A percentile compares a stretch with the other conserved stretches of the same genome.
These are phyloP conservation scores for Nicotiana undulata DNA, from an alignment of 257 asterid genomes.

Conservation along the genomic window DNA sequence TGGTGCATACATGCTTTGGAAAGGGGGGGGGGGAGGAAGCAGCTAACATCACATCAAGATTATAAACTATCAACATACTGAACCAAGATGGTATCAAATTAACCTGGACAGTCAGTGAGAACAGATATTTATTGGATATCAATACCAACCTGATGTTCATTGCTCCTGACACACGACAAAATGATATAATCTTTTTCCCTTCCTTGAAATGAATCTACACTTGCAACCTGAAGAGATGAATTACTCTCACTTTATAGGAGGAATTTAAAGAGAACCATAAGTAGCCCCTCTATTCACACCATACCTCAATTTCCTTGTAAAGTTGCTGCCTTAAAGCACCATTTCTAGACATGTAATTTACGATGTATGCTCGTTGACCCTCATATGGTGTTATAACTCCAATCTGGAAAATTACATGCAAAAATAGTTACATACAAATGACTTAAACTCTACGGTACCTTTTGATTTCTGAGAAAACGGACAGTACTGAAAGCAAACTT, in stretches of 20 bases:
- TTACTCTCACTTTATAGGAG: background rate
- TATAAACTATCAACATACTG: background rate
- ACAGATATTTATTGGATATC: background rate
- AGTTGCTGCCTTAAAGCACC: conserved; percentile 95
- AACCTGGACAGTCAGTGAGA: background rate
- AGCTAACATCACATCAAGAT: background rate
- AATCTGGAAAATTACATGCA: conserved; percentile 41
- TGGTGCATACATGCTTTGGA: background rate
- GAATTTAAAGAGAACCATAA: background rate
- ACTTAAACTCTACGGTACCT: background rate
- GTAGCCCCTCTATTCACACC: background rate
- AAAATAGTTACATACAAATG: background rate
- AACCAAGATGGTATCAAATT: background rate
- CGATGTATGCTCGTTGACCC: conserved; percentile 98
- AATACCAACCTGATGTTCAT: conserved; percentile 84
- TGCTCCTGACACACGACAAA: conserved; percentile 96
- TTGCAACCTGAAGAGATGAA: conserved; percentile 71
- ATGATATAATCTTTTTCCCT: conserved; percentile 95
- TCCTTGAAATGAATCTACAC: conserved; percentile 98
- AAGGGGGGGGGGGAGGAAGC: background rate
- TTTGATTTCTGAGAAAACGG: background rate
- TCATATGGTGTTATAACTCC: conserved; percentile 99
- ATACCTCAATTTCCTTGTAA: conserved; percentile 97
- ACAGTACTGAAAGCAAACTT: background rate
- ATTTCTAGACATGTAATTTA: conserved; percentile 94